Conservation (phyloP, 2,329 filamentous ascomycete genomes). For the Cercospora nicotianae region DNA sequence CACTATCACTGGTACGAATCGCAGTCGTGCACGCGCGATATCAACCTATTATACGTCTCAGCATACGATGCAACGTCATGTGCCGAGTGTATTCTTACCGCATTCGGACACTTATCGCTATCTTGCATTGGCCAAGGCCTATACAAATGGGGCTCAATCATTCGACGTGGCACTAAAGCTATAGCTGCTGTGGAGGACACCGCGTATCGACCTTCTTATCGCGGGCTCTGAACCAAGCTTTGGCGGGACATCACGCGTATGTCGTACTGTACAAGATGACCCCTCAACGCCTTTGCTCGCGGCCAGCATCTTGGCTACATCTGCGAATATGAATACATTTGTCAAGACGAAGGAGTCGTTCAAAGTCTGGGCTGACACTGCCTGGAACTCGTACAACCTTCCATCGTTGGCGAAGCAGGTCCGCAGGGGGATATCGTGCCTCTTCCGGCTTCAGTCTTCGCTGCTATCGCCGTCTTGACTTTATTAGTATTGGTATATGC, state of each 20-base stretch:
- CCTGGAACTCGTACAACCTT: not conserved
- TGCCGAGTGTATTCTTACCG: constrained; percentile 1
- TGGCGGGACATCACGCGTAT: not conserved
- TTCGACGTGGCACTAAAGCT: not conserved
- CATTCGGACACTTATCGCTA: constrained; percentile 7
- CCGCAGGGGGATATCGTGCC: not conserved
- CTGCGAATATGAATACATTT: not conserved
- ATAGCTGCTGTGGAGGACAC: not conserved
- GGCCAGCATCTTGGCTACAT: not conserved
- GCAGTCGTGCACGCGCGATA: not conserved
- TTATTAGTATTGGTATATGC: not conserved
- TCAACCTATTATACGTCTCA: not conserved
- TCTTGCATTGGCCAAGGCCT: not conserved
- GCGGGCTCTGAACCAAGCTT: not conserved
- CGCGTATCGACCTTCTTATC: constrained; percentile 14
- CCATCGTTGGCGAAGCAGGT: not conserved
- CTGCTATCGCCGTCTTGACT: not conserved
- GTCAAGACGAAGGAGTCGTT: not conserved
- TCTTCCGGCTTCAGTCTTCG: not conserved
- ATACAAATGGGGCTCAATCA: not conserved
- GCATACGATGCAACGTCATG: not conserved
- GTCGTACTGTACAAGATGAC: not conserved
- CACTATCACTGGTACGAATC: not conserved
- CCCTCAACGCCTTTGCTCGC: not conserved
- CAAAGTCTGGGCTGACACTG: not conserved